These are phyloP conservation scores for Aspergillus fumigatus DNA, from an alignment of 2,329 filamentous ascomycete genomes.

Conservation along the genomic window DNA sequence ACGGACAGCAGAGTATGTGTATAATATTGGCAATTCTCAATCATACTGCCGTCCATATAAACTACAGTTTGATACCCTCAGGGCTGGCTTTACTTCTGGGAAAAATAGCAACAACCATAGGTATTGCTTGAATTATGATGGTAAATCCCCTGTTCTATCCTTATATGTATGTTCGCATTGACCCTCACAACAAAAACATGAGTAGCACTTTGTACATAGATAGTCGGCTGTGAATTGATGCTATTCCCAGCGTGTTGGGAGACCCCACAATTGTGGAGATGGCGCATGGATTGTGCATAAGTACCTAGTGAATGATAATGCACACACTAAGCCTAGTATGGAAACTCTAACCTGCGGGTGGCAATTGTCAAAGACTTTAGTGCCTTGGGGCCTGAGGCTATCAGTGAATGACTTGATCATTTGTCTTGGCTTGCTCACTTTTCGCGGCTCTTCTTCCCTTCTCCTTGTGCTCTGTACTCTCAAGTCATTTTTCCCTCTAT, in stretches of 20 bases:
- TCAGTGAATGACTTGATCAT: not conserved
- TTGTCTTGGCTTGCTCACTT: not conserved
- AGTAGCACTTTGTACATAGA: too few species aligned
- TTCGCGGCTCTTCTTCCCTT: not conserved
- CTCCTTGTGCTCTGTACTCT: not conserved
- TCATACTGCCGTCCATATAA: conserved; percentile 2
- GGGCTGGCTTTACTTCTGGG: conserved; percentile 4
- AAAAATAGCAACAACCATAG: not conserved
- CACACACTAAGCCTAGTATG: not conserved
- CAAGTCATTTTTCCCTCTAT: not conserved
- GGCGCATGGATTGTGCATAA: not conserved
- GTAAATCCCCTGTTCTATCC: not conserved
- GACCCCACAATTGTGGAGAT: not conserved
- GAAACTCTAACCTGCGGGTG: not conserved
- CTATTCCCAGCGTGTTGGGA: not conserved
- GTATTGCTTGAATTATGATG: not conserved
- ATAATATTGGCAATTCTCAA: conserved; percentile 10
- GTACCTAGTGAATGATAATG: not conserved
- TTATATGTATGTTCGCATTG: not conserved
- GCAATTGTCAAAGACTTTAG: not conserved
- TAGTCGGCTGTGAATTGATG: not conserved
- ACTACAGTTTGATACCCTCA: conserved; percentile 15
- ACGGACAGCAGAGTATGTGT: conserved; percentile 11
- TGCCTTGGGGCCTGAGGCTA: not conserved
- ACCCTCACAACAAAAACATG: not conserved